Base-by-base conservation (phyloP, 345 rosid species). In the Camelina laxa region DNA sequence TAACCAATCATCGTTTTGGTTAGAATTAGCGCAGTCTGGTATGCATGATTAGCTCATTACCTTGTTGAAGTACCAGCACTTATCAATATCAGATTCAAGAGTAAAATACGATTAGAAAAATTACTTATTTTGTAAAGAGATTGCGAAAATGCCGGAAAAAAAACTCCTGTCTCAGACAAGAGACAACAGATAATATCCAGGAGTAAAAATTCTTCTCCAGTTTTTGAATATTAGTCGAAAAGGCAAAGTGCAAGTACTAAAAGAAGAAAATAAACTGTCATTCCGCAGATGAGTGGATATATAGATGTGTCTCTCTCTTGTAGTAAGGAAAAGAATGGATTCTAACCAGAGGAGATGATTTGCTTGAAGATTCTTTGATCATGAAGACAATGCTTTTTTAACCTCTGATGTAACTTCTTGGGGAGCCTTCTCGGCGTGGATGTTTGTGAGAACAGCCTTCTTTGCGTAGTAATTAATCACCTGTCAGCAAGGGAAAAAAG, bases 391-490 rank as follows among this genome's bases (percentile, higher is more conserved):
- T 45, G 50, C 91, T 57, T 88, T 91, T 83, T 89, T 82, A 76
- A 94, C 96, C 85, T 89, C 96, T 16, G 74, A 48, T n/a, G 93
- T 84, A 62, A 94, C 97, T 74, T 85, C 95, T 75, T 85, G 80
- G 0, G 90, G 93, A 31, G 87, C 58, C 79, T 89, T 93, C 88
- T 89, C 91, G 0, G 97, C 97, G 5, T 74, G 87, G 74, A 91
- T 87, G 60, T 93, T 81, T 11, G 88, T 83, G 51, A 88, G 88
- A 73, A 81, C 81, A 6, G 89, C 81, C 80, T 85, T 93, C 80
- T 82, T 82, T 39, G 80, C 80, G 49, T 93, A 91, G 77, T 93
- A 93, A 17, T 83, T 84, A 24, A 93, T 89, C 27, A 93, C 96
- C 97, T 91, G 89, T 73, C 48, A 12, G 33, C 38, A 60, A 68